Base-by-base conservation (phyloP, 164 flowering plant species). In the Chloranthus sessilifolius region DNA sequence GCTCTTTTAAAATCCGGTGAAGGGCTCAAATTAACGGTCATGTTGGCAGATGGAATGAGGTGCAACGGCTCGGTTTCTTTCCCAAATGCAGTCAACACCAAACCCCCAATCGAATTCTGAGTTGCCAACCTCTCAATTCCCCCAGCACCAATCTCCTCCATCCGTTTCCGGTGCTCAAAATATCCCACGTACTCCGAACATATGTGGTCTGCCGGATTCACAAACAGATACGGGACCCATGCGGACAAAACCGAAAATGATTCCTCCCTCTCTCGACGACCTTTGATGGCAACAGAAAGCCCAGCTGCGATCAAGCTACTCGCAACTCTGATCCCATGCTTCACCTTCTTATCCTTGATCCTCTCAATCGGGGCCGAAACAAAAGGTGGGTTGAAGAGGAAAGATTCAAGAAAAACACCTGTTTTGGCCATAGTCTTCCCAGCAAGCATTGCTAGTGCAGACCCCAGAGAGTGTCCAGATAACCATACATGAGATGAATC, bases 381-480 rank as follows among this genome's bases (percentile, higher is more conserved):
- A 59, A 69, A 92, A 0, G 99, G 99, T 10, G 99, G 91, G 54
- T 92, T 92, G 55, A 92, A 92, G 3, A 88, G 83, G 62, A 65
- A 86, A 26, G 91, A 41, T 30, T 85, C 80, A 12, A 88, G 67
- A 43, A 64, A 78, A 42, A 42, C 39, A 16, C 91, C 86, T 0
- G 60, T 56, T 63, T 68, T 76, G 5, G 83, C 99, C 95, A 88
- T 82, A 17, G 64, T 74, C 69, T 76, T 88, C 14, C 95, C 99
- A 16, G 87, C 85, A 26, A 84, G 82, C 82, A 82, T 49, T 44
- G 86, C 95, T 68, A 88, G 70, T 43, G 95, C 85, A 19, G 97
- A 60, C 35, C 99, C 99, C 6, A 94, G 65, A 16, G 99, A 94
- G 55, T 94, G 99, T 22, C 99, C 99, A 24, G 92, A 67, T 30